Evolutionary conservation across 257 asterid genomes (phyloP).

Genomic region (Solanum chiquidenum): DNA sequence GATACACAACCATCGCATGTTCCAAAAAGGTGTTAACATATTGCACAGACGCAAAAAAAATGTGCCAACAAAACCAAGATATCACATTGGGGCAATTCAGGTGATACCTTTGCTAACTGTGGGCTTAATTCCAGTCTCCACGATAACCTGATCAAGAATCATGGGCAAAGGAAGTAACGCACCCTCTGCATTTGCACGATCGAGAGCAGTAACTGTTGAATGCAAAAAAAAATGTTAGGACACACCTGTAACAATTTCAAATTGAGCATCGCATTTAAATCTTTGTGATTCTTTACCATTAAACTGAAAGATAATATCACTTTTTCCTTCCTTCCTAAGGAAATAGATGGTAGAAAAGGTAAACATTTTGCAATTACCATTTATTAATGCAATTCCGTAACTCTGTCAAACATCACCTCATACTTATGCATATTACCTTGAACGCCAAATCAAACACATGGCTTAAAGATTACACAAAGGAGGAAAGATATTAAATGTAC

Average conservation of each 20-base stretch:
- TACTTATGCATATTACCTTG: background rate
- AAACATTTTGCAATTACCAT: background rate
- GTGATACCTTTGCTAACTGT: constrained; percentile 36
- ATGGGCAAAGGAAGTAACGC: constrained; percentile 71
- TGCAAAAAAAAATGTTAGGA: background rate
- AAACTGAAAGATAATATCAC: background rate
- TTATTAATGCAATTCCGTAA: background rate
- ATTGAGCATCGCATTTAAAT: background rate
- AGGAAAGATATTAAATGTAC: background rate
- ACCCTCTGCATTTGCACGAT: constrained; percentile 68
- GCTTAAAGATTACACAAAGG: background rate
- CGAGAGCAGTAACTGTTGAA: constrained; percentile 77
- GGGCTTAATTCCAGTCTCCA: constrained; percentile 23
- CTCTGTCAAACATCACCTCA: background rate
- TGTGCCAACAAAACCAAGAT: background rate
- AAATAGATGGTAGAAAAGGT: background rate
- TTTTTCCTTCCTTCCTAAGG: background rate
- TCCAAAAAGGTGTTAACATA: background rate
- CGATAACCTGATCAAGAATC: constrained; percentile 31
- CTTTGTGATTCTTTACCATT: background rate
- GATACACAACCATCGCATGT: background rate
- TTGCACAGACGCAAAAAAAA: background rate
- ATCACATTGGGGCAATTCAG: background rate
- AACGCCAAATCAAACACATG: background rate
- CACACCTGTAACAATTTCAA: background rate